phyloP scores from a whole-genome alignment of 225 moss, liverwort and hornwort species.

The Straminergon stramineum region DNA sequence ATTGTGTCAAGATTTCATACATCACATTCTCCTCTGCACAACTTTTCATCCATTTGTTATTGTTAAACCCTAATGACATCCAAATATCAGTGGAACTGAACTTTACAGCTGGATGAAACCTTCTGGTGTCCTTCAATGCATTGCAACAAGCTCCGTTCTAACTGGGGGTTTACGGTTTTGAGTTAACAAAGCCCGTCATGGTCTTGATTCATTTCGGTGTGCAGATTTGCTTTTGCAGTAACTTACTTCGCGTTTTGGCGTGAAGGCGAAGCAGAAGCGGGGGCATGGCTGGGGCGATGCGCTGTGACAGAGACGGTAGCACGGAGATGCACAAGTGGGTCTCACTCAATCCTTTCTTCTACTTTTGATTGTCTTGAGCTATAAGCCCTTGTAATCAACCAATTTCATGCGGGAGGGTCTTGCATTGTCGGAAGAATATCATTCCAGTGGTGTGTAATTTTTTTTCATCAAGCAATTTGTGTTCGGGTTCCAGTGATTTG shows the following conservation, averaged over 20 bases:
- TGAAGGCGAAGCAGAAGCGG: neutral
- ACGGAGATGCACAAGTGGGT: constrained; percentile 37
- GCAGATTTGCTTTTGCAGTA: neutral
- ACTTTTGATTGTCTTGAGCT: neutral
- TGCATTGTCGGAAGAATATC: neutral
- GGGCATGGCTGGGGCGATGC: constrained; percentile 8
- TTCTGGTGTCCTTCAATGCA: neutral
- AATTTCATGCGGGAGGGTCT: neutral
- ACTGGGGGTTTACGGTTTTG: neutral
- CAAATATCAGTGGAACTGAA: neutral
- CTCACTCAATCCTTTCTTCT: neutral
- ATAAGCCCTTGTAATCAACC: neutral
- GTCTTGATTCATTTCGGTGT: neutral
- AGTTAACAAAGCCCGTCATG: too few relatives aligned
- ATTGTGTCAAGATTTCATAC: neutral
- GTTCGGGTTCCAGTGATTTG: neutral
- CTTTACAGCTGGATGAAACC: neutral
- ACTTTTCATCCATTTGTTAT: neutral
- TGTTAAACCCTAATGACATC: neutral
- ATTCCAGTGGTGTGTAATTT: neutral
- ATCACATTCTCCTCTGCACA: neutral
- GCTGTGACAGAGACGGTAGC: constrained; percentile 19
- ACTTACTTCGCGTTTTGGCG: neutral
- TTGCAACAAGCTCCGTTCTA: neutral
- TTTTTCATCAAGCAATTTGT: neutral